Evolutionary conservation across 352 stramenopile genomes (phyloP), one percentile per base, ranked within the genome.

Genomic region (Pythium insidiosum): DNA sequence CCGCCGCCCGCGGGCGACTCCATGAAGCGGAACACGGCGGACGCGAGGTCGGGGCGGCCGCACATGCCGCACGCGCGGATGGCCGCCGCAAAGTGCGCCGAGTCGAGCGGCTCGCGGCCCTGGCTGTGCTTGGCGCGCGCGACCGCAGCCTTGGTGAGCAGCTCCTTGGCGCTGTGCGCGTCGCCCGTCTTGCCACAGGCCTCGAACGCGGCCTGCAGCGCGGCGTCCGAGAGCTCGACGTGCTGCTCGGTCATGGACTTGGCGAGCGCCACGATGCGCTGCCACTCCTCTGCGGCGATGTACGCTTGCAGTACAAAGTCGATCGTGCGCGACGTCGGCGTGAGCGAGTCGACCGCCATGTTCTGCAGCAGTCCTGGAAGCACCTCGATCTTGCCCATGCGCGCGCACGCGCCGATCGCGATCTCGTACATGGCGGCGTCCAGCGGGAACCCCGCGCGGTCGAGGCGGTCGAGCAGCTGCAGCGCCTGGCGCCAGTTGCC

Each of bases 261-360:
- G 13, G 68, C 72, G 16, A 81, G 42, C 12, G 71, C 54, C 6
- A 80, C 69, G 20, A 92, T 72, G 23, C 74, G 58, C 1, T 63
- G 45, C 71, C 73, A 84, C 34, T 86, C 63, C 28, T 86, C 68
- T 41, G 72, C 71, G 19, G 73, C 72, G 53, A 92, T 47, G 41
- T 88, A 85, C 15, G 73, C 68, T 48, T 92, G 80, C 50, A 89
- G 73, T 34, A 89, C 69, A 39, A 87, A 82, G 61, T 92, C 80
- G 35, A 92, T 66, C 6, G 73, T 89, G 30, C 65, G 62, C 43
- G 63, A 59, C 1, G 77, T 90, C 18, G 80, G 69, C 26, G 61
- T 47, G 13, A 92, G 58, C 40, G 67, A 45, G 48, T 92, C 80
- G 16, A 83, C 66, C 12, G 70, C 43, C 80, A 92, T 92, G 49